Evolutionary conservation across 495 filamentous ascomycete genomes (phyloP).

Genomic region (Venustampulla echinocandica): DNA sequence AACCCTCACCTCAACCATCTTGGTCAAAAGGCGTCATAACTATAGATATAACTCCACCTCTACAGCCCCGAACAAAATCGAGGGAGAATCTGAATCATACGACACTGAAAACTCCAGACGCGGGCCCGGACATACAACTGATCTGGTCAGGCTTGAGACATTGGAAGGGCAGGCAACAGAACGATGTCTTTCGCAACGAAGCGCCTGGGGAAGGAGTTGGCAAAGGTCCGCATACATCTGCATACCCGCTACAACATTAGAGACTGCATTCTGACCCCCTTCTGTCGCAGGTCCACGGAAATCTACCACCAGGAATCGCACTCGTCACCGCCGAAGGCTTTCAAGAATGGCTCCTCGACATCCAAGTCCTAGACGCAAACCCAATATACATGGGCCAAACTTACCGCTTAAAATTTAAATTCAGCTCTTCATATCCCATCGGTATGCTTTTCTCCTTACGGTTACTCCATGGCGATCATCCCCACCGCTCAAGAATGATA

Average conservation of each 20-base stretch:
- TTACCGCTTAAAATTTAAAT: slow-evolving; percentile 82
- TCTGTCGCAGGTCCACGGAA: slow-evolving; percentile 44
- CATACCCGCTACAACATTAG: background rate
- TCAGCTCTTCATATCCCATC: slow-evolving; percentile 79
- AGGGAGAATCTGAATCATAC: too few relatives aligned
- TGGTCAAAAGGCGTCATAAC: too few relatives aligned
- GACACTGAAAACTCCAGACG: too few relatives aligned
- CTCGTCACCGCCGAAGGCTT: slow-evolving; percentile 75
- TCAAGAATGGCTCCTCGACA: slow-evolving; percentile 89
- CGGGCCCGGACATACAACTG: too few relatives aligned
- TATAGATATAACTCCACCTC: too few relatives aligned
- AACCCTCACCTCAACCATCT: too few relatives aligned
- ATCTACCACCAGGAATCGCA: slow-evolving; percentile 61
- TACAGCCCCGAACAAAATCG: too few relatives aligned
- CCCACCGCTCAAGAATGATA: background rate
- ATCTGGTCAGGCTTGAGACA: too few relatives aligned
- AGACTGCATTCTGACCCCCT: background rate
- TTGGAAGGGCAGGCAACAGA: background rate
- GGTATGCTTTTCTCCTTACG: slow-evolving; percentile 47
- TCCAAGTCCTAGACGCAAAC: slow-evolving; percentile 82
- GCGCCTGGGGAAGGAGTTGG: slow-evolving; percentile 42
- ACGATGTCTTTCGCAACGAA: slow-evolving; percentile 31
- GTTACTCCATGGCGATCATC: background rate
- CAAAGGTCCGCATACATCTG: slow-evolving; percentile 31
- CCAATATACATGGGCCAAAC: slow-evolving; percentile 75